phyloP scores from a whole-genome alignment of 2,329 filamentous ascomycete species.

The Lasiodiplodia sp. region DNA sequence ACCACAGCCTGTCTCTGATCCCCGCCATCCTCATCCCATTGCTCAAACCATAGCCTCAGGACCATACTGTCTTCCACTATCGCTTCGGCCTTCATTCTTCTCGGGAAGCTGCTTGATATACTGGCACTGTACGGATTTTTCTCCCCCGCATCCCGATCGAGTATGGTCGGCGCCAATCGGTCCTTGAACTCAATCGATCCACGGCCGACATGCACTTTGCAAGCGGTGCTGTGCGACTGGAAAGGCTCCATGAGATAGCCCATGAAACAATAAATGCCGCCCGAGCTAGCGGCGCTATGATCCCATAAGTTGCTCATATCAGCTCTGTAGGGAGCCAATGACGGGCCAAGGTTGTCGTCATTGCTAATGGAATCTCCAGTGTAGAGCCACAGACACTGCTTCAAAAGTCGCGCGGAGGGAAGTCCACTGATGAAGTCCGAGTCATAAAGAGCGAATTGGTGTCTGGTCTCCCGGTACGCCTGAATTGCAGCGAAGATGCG shows the following conservation, averaged over 20 bases:
- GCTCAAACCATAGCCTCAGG: not conserved
- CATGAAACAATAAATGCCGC: not conserved
- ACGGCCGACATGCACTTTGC: not conserved
- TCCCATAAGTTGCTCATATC: not conserved
- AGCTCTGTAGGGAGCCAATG: not conserved
- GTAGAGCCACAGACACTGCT: not conserved
- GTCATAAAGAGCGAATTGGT: not conserved
- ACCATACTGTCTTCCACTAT: not conserved
- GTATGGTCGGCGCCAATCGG: not conserved
- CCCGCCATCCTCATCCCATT: not conserved
- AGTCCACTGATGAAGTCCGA: not conserved
- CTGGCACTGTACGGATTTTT: not conserved
- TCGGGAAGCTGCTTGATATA: not conserved
- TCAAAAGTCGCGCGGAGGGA: not conserved
- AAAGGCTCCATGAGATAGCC: not conserved
- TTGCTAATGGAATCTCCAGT: not conserved
- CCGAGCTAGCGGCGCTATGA: not conserved
- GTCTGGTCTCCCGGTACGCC: not conserved
- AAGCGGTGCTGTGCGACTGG: constrained; percentile 2
- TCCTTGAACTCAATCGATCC: constrained; percentile 2
- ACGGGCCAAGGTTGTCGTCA: not conserved
- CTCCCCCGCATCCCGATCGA: not conserved
- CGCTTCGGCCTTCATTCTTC: not conserved
- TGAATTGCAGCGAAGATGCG: not conserved
- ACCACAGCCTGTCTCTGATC: not conserved